Conservation (phyloP, 768 basidiomycete species). For the Mycena venus region DNA sequence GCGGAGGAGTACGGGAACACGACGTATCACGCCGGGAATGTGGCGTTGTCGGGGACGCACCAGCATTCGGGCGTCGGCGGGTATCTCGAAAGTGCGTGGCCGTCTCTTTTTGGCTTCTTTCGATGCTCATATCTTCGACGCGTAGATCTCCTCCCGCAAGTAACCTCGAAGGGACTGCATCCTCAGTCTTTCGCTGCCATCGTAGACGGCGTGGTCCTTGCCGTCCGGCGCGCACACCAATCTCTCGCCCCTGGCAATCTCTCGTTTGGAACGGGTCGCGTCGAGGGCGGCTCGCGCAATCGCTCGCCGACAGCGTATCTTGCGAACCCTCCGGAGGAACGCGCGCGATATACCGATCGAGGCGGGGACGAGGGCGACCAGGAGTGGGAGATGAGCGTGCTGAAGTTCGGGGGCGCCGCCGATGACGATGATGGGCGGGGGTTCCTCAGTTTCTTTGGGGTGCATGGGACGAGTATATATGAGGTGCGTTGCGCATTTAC, state of each 20-base stretch:
- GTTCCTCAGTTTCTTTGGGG: conserved; percentile 81
- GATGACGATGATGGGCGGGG: conserved; percentile 62
- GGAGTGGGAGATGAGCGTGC: conserved; percentile 78
- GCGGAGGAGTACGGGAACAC: conserved; percentile 65
- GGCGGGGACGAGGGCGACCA: conserved; percentile 57
- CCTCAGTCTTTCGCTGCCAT: conserved; percentile 80
- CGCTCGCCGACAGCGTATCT: conserved; percentile 83
- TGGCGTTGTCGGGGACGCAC: conserved; percentile 84
- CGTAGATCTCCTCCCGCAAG: conserved; percentile 74
- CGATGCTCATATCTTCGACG: background rate
- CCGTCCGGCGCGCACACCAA: conserved; percentile 76
- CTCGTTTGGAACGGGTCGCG: conserved; percentile 76
- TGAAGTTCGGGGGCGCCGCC: conserved; percentile 58
- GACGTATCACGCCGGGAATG: conserved; percentile 75
- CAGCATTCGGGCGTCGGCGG: conserved; percentile 85
- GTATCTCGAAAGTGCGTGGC: conserved; percentile 67
- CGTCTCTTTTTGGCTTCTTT: background rate
- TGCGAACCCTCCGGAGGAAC: conserved; percentile 79
- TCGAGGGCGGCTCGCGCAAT: conserved; percentile 79
- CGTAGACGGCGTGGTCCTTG: conserved; percentile 74
- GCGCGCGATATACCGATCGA: conserved; percentile 69
- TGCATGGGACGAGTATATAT: conserved; percentile 87
- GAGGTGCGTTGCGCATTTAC: conserved; percentile 56
- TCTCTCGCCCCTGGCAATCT: conserved; percentile 73
- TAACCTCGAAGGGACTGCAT: conserved; percentile 82